phyloP scores from a whole-genome alignment of 208 protist species.

The Leishmania lainsoni region DNA sequence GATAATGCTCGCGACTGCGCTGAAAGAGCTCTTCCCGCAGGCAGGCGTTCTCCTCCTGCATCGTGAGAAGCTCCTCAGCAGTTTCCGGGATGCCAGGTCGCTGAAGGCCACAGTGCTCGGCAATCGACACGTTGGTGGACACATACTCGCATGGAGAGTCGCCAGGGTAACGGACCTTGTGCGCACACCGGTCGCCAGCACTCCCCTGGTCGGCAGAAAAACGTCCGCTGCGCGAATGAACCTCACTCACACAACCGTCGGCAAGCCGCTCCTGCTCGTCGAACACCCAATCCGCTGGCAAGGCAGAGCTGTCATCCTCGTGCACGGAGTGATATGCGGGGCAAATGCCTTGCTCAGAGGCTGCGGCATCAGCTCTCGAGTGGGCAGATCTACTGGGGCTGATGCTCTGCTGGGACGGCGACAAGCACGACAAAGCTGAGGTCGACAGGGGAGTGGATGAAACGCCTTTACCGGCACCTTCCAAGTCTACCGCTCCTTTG shows the following conservation, averaged over 20 bases:
- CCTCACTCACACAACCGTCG: constrained; percentile 1
- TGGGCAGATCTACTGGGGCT: constrained; percentile 2
- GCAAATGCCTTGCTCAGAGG: not conserved
- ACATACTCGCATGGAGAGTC: not conserved
- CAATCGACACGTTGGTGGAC: not conserved
- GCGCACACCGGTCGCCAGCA: not conserved
- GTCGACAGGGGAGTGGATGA: not conserved
- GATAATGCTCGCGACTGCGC: constrained; percentile 37
- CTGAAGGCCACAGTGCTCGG: constrained; percentile 4
- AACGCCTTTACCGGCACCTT: not conserved
- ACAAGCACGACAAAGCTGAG: not conserved
- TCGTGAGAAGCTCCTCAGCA: constrained; percentile 44
- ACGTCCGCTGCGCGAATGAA: not conserved
- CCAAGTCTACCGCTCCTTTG: not conserved
- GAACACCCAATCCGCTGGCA: not conserved
- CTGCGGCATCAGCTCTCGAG: not conserved
- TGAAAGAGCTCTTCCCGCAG: constrained; percentile 50
- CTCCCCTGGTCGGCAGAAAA: not conserved
- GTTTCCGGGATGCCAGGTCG: constrained; percentile 33
- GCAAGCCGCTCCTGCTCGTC: not conserved
- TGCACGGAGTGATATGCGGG: not conserved
- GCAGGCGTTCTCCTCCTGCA: constrained; percentile 47
- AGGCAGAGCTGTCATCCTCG: not conserved
- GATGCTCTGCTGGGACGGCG: not conserved
- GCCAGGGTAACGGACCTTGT: not conserved